These are phyloP conservation scores for Amanita exitialis DNA, from an alignment of 768 basidiomycete species.

Conservation along the genomic window DNA sequence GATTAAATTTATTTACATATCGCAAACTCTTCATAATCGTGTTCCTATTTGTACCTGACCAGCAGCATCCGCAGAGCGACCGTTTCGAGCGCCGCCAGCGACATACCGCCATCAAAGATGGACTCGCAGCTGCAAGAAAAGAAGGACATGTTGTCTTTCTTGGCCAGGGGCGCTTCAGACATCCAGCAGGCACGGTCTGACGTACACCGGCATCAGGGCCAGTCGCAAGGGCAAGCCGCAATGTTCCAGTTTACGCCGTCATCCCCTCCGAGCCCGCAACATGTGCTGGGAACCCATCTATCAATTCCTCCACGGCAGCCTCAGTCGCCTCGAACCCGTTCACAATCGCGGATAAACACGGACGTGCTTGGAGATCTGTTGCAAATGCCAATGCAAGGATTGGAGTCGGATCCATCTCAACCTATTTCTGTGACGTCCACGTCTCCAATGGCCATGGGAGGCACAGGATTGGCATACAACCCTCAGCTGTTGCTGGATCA, in stretches of 20 bases:
- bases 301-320: neutral
- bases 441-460: neutral
- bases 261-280: neutral
- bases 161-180: neutral
- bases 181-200: neutral
- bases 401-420: constrained; percentile 20
- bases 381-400: constrained; percentile 28
- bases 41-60: neutral
- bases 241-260: constrained; percentile 4
- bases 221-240: neutral
- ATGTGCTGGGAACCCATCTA: neutral
- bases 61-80: neutral
- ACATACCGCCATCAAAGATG: constrained; percentile 2
- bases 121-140: constrained; percentile 5
- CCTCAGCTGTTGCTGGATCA: constrained; percentile 57
- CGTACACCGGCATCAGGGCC: neutral
- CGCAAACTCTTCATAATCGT: neutral
- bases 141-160: constrained; percentile 7
- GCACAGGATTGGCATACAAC: constrained; percentile 14
- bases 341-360: constrained; percentile 20
- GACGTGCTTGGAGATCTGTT: constrained; percentile 44
- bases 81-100: neutral
- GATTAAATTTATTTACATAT: neutral
- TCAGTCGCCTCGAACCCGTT: neutral
- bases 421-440: neutral